Base-by-base conservation (phyloP, 768 basidiomycete genomes). In the Auricularia heimuer region DNA sequence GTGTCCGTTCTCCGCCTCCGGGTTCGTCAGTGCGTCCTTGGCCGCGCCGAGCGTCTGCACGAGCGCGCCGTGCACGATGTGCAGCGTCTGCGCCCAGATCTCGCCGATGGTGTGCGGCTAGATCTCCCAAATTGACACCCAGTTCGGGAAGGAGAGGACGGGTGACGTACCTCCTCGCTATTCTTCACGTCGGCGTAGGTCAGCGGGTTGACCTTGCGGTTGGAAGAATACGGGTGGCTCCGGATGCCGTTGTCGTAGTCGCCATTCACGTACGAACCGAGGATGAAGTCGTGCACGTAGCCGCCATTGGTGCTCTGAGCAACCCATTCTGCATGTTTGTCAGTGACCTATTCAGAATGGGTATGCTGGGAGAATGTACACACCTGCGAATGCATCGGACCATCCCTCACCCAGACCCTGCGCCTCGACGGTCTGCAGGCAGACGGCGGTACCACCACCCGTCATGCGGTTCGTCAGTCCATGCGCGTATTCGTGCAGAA, bases 381-480 rank as follows among this genome's bases (percentile, higher is more conserved):
- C 12, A 42, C 39, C 39, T 8, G 76, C 74, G 42, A 74, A 66
- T 36, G 71, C 70, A 66, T 76, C 77, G 54, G 74, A 75, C 75
- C 76, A 77, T 14, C 78, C 77, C 67, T 79, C 78, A 47, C 78
- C 78, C 73, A 76, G 75, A 54, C 76, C 75, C 42, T 74, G 75
- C 8, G 75, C 75, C 63, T 76, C 77, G 14, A 61, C 35, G 12
- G 65, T 63, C 16, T 35, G 16, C 4, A 51, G 39, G 54, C 56
- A 68, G 66, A 42, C 12, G 47, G 81, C 29, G 29, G 29, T 3
- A 33, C 37, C 65, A 65, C 51, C 68, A 64, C 79, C 79, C 11
- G 78, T 79, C 24, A 80, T 70, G 56, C 79, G 73, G 42, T 79
- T 80, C 14, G 78, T 79, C 10, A 79, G 70, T 63, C 79, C 78